phyloP scores from a whole-genome alignment of 768 basidiomycete species.

The Tremella fuciformis region DNA sequence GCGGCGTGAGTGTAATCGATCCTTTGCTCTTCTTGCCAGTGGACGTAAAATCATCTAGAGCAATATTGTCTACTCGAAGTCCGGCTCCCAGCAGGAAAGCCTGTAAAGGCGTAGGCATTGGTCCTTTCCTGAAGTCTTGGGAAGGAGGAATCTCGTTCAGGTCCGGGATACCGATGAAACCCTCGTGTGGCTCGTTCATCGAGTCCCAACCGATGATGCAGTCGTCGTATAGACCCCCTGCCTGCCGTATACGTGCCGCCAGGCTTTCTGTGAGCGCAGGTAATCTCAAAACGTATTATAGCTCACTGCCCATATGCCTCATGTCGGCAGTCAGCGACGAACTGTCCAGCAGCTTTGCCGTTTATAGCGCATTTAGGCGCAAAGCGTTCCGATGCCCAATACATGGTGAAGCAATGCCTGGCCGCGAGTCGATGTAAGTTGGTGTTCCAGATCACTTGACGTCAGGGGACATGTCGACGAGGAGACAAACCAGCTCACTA shows the following conservation, averaged over 20 bases:
- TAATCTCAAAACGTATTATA: background rate
- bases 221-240: constrained; percentile 72
- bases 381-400: constrained; percentile 84
- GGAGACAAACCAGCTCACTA: constrained; percentile 53
- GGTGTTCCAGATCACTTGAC: constrained; percentile 85
- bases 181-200: constrained; percentile 91
- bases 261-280: constrained; percentile 48
- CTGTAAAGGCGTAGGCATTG: constrained; percentile 80
- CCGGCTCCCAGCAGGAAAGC: constrained; percentile 86
- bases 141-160: constrained; percentile 63
- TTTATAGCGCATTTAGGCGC: constrained; percentile 90
- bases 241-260: constrained; percentile 70
- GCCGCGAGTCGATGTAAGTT: constrained; percentile 85
- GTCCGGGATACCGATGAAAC: constrained; percentile 69
- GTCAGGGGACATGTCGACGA: constrained; percentile 56
- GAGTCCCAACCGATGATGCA: constrained; percentile 97
- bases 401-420: constrained; percentile 89
- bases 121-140: constrained; percentile 77
- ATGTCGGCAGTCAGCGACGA: constrained; percentile 72
- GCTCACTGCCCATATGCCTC: constrained; percentile 63
- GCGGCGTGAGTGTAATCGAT: constrained; percentile 74
- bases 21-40: constrained; percentile 76
- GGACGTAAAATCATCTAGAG: constrained; percentile 73
- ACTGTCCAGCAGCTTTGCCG: constrained; percentile 87
- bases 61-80: constrained; percentile 65